These are phyloP conservation scores for Syncephalastrum sp. DNA, from an alignment of 371 early-diverging fungal species.

Conservation along the genomic window DNA sequence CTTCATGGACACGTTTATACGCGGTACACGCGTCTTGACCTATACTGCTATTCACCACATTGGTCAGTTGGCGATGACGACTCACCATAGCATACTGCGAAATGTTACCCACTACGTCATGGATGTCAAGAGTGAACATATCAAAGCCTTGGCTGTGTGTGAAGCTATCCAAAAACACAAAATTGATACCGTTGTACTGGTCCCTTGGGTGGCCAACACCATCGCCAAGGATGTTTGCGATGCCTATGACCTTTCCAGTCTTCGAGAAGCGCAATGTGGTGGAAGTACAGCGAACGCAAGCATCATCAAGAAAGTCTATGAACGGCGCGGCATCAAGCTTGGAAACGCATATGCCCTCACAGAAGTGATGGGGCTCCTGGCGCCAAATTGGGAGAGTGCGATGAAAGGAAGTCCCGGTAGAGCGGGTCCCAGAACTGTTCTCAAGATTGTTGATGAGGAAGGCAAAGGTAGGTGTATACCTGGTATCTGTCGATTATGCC, in stretches of 20 bases:
- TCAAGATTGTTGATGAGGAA: conserved; percentile 65
- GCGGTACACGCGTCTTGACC: too few species aligned
- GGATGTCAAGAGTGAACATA: too few species aligned
- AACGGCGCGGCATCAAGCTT: conserved; percentile 45
- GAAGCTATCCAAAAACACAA: conserved; percentile 53
- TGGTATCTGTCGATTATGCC: background rate
- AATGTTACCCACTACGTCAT: too few species aligned
- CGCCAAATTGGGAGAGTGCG: conserved; percentile 13
- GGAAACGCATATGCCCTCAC: conserved; percentile 66
- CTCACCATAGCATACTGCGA: too few species aligned
- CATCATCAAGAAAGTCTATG: conserved; percentile 32
- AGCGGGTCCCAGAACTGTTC: conserved; percentile 66
- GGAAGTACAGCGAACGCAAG: conserved; percentile 66
- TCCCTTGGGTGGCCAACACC: conserved; percentile 73
- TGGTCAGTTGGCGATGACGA: too few species aligned
- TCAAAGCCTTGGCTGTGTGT: conserved; percentile 22
- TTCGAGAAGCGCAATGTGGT: conserved; percentile 60
- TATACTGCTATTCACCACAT: too few species aligned
- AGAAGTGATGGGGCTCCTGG: conserved; percentile 25
- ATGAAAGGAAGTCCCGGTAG: conserved; percentile 66
- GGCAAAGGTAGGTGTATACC: conserved; percentile 53
- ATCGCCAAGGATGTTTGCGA: conserved; percentile 59
- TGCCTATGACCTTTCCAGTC: conserved; percentile 66
- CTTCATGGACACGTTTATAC: too few species aligned
- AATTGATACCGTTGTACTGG: conserved; percentile 62